Evolutionary conservation across 371 early-diverging fungal species (phyloP), one percentile per base, ranked within the genome.

Genomic region (Lichtheimia hyalospora): DNA sequence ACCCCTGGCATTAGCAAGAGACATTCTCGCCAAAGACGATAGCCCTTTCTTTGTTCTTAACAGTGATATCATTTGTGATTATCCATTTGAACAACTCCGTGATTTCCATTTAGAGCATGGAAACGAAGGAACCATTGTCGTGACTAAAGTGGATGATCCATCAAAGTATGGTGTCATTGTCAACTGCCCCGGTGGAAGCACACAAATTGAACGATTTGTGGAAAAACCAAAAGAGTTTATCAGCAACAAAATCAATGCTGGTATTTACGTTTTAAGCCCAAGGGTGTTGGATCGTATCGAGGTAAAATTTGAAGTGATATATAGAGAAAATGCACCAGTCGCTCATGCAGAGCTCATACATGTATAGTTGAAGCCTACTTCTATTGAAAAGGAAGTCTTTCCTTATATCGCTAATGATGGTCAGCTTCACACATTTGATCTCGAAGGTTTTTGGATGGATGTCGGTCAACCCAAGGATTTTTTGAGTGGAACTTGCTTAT

Each of bases 371-470:
- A 87, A 86, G 67, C 97, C 97, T 21, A 97, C 96, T 16, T 95
- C 96, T 8, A 98, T 98, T 61, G 99, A 99, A 79, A 98, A 95
- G 75, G 99, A 99, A 68, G 85, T 98, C n/a, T 99, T 99, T 86
- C 99, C 99, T 24, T 57, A 58, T 57, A 93, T 99, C 90, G 98
- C 98, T 10, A 69, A 73, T n/a, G 94, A 94, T 60, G 68, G 71
- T 23, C 85, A 92, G 69, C 86, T 99, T 54, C 93, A 93, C 72
- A 86, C 93, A 23, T 97, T 95, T 77, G 93, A 94, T 34, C 85
- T 99, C 54, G 90, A 96, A 54, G 99, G 99, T 57, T 99, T 93
- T 89, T 99, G 99, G 99, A 96, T 96, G 96, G 99, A 99, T 70
- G 99, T 99, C 53, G 99, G 99, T 43, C 99, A 99, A 80, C 99